Conservation (phyloP, 257 asterid genomes). For the Solanum okadae region DNA sequence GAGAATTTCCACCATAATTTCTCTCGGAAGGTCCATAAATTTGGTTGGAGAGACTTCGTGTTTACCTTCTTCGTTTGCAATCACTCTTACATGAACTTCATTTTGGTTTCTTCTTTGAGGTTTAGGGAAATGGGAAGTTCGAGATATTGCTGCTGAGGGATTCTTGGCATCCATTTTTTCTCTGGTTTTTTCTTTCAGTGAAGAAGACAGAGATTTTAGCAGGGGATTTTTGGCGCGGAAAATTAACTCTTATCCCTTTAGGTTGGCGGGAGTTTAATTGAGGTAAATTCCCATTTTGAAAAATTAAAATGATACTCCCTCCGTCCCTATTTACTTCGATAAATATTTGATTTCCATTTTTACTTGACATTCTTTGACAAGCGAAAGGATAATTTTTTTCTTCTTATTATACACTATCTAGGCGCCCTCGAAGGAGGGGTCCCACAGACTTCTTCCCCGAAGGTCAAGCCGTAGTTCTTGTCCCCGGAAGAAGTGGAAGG, state of each 20-base stretch:
- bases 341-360: too few relatives aligned
- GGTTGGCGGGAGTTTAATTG: background rate
- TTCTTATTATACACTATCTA: too few relatives aligned
- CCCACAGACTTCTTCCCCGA: too few relatives aligned
- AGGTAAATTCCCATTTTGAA: too few relatives aligned
- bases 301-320: too few relatives aligned
- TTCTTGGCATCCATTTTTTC: background rate
- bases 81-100: background rate
- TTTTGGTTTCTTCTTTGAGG: background rate
- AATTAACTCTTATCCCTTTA: background rate
- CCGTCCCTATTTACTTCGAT: too few relatives aligned
- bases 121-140: background rate
- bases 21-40: background rate
- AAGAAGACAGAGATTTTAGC: background rate
- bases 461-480: too few relatives aligned
- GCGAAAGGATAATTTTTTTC: too few relatives aligned
- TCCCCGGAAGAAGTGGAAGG: too few relatives aligned
- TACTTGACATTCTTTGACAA: too few relatives aligned
- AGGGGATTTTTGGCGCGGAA: background rate
- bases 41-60: background rate
- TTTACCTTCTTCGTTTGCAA: background rate
- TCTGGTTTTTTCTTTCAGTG: background rate
- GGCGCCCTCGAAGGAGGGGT: too few relatives aligned
- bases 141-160: background rate
- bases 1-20: background rate